Evolutionary conservation across 225 moss, liverwort and hornwort species (phyloP).

Genomic region (Sphagnum contortum): DNA sequence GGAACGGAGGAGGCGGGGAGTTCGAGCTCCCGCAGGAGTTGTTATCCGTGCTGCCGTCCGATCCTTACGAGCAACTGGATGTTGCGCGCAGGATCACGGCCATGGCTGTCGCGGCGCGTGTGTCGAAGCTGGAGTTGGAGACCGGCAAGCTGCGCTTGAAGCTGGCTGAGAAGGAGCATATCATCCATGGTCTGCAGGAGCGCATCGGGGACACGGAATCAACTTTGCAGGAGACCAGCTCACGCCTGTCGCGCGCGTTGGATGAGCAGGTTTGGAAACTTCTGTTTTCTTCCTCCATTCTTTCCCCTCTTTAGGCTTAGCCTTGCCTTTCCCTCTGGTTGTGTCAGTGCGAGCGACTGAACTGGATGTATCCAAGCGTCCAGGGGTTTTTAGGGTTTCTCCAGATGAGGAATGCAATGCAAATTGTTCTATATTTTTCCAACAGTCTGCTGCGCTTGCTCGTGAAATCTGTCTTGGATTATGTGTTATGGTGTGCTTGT

Average conservation of each 20-base stretch:
- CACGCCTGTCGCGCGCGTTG: conserved; percentile 55
- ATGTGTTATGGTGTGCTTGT: background rate
- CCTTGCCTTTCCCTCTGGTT: too few species aligned
- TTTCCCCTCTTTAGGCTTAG: background rate
- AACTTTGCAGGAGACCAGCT: conserved; percentile 70
- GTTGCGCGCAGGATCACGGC: conserved; percentile 77
- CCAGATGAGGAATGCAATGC: too few species aligned
- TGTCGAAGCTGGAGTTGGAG: conserved; percentile 72
- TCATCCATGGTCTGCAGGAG: conserved; percentile 62
- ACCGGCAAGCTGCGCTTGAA: conserved; percentile 68
- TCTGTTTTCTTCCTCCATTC: background rate
- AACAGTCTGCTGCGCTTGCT: background rate
- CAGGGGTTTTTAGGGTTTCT: too few species aligned
- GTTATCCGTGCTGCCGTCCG: conserved; percentile 63
- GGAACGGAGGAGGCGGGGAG: conserved; percentile 46
- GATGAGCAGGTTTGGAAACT: conserved; percentile 48
- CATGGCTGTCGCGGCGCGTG: conserved; percentile 72
- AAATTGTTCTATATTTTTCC: background rate
- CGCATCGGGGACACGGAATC: conserved; percentile 58
- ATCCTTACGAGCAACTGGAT: conserved; percentile 93
- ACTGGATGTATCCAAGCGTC: too few species aligned
- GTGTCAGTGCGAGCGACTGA: too few species aligned
- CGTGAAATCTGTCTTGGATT: background rate
- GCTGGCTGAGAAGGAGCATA: conserved; percentile 73
- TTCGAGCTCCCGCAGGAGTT: conserved; percentile 75